Base-by-base conservation (phyloP, 2,329 filamentous ascomycete species). In the Penicillium sp. region DNA sequence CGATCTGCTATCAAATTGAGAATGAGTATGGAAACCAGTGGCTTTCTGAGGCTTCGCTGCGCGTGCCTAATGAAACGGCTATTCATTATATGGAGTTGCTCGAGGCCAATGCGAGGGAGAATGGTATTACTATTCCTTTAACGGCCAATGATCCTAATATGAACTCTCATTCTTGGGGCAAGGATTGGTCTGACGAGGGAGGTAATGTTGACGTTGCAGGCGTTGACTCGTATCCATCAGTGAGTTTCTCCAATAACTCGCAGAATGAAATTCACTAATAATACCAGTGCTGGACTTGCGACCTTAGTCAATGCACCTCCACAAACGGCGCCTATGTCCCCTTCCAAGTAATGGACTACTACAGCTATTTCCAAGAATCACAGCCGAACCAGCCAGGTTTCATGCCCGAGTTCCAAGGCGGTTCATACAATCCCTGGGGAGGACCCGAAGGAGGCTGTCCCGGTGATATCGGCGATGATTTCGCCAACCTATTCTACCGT, bases 401-500 rank as follows among this genome's bases (percentile, higher is more conserved):
- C 68, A 75, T 85, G 64, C 79, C 83, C 0, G 83, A 85, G 53
- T 84, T 86, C 65, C 81, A 85, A 57, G 82, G 82, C 10, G 83
- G 83, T 5, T 79, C 74, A 1, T 86, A 85, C 65, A 83, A 85
- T 54, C 81, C 83, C 0, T 87, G 84, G 83, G 82, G 79, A 36
- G 83, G 83, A 4, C 83, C 82, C 0, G 75, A 81, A 64, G 83
- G 77, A 21, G 81, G 80, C 3, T 85, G 83, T 42, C 75, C 78
- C 0, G 71, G 70, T 2, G 79, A 84, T 41, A 83, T 81, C 16
- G 81, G 81, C 1, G 75, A 80, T 0, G 81, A 85, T 44, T 88
- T 84, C 59, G 84, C 81, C 1, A 86, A 87, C 53, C 66, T 88
- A 4, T 87, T 85, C 70, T 88, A 88, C 66, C 77, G 83, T 10